phyloP scores from a whole-genome alignment of 2,329 filamentous ascomycete species.

The Chaetomiaceae sp. region DNA sequence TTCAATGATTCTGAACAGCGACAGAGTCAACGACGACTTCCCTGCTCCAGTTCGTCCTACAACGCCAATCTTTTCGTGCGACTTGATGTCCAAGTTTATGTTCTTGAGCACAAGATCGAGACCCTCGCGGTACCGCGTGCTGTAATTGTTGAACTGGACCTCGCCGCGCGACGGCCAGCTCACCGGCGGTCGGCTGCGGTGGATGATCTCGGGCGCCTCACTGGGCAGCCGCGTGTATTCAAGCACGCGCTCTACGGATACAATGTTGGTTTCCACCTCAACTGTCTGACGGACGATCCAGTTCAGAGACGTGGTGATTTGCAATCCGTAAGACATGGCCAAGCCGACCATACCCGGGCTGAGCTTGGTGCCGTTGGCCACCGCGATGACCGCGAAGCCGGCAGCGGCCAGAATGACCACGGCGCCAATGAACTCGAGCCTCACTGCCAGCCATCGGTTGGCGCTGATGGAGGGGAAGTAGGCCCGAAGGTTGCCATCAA shows the following conservation, averaged over 20 bases:
- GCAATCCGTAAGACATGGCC: slow-evolving; percentile 93
- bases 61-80: slow-evolving; percentile 96
- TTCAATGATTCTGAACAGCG: slow-evolving; percentile 95
- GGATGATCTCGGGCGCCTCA: slow-evolving; percentile 91
- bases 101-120: slow-evolving; percentile 92
- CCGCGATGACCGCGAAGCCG: slow-evolving; percentile 74
- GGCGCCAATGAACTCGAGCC: slow-evolving; percentile 91
- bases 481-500: slow-evolving; percentile 88
- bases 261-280: slow-evolving; percentile 99
- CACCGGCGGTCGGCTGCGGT: slow-evolving; percentile 77
- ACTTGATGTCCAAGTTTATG: slow-evolving; percentile 86
- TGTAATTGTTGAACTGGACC: slow-evolving; percentile 89
- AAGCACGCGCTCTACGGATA: slow-evolving; percentile 93
- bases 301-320: slow-evolving; percentile 95
- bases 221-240: slow-evolving; percentile 90
- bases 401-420: slow-evolving; percentile 88
- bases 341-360: slow-evolving; percentile 78
- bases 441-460: slow-evolving; percentile 89
- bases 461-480: slow-evolving; percentile 96
- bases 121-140: slow-evolving; percentile 83
- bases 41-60: slow-evolving; percentile 94
- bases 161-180: slow-evolving; percentile 89
- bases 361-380: slow-evolving; percentile 61
- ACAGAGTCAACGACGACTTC: slow-evolving; percentile 89
- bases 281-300: slow-evolving; percentile 99